Evolutionary conservation across 805 yeast species (phyloP).

Genomic region (Wickerhamiella sergipiensis): DNA sequence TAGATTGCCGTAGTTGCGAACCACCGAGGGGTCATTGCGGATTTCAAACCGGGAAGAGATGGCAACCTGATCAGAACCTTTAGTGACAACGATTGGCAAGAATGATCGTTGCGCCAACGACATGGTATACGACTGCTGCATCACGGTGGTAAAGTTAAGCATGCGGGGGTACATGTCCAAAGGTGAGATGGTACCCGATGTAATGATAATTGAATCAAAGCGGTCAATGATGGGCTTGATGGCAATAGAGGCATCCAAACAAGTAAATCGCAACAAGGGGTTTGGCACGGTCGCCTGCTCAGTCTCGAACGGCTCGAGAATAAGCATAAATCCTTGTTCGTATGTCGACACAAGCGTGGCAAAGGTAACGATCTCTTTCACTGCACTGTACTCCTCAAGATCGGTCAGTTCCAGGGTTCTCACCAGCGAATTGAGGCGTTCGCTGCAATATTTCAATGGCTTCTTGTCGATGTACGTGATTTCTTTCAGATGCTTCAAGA

Average conservation of each 20-base stretch:
- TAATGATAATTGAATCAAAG: slow-evolving; percentile 82
- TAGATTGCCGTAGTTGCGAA: slow-evolving; percentile 88
- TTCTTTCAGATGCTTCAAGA: slow-evolving; percentile 83
- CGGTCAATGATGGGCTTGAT: slow-evolving; percentile 93
- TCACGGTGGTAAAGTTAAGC: slow-evolving; percentile 85
- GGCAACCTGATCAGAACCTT: slow-evolving; percentile 96
- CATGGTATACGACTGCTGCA: slow-evolving; percentile 93
- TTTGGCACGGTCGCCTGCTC: slow-evolving; percentile 94
- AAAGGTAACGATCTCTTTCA: slow-evolving; percentile 91
- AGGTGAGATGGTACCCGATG: slow-evolving; percentile 97
- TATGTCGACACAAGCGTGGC: slow-evolving; percentile 93
- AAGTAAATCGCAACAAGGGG: slow-evolving; percentile 84
- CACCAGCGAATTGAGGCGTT: slow-evolving; percentile 74
- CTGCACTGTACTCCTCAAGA: slow-evolving; percentile 81
- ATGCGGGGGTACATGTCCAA: slow-evolving; percentile 97
- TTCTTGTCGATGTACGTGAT: slow-evolving; percentile 84
- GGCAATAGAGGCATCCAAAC: slow-evolving; percentile 95
- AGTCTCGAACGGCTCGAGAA: slow-evolving; percentile 90
- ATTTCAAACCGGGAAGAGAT: slow-evolving; percentile 93
- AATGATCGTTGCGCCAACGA: slow-evolving; percentile 84
- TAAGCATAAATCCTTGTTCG: slow-evolving; percentile 82
- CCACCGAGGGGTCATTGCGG: slow-evolving; percentile 94
- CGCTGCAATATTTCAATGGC: slow-evolving; percentile 85
- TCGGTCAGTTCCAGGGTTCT: slow-evolving; percentile 78
- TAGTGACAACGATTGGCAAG: slow-evolving; percentile 89